These are phyloP conservation scores for Terana coerulea DNA, from an alignment of 768 basidiomycete species.

Conservation along the genomic window DNA sequence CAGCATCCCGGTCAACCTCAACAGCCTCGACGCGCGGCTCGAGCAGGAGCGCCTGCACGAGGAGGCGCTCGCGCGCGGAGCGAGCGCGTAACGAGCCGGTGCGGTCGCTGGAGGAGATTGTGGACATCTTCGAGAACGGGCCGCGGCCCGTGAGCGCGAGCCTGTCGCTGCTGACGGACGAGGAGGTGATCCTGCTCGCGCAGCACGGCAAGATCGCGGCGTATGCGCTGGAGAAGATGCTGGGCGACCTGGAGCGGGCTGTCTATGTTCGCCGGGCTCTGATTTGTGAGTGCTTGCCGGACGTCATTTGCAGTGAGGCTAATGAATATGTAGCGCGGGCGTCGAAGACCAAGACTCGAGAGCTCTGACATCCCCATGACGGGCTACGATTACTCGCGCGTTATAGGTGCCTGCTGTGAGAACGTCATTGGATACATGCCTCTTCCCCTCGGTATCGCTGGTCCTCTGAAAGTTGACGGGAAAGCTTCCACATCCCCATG, in stretches of 20 bases:
- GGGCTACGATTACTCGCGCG: conserved; percentile 90
- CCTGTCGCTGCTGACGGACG: conserved; percentile 72
- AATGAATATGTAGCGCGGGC: conserved; percentile 62
- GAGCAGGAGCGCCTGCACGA: conserved; percentile 30
- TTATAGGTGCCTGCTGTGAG: conserved; percentile 97
- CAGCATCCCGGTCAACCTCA: conserved; percentile 43
- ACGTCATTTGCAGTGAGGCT: no score
- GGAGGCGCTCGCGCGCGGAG: conserved; percentile 1
- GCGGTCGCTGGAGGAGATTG: conserved; percentile 74
- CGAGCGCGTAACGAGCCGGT: conserved; percentile 10
- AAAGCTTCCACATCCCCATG: conserved; percentile 90
- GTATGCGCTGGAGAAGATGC: conserved; percentile 93
- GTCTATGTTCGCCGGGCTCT: conserved; percentile 83
- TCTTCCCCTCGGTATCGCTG: conserved; percentile 93
- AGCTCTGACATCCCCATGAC: conserved; percentile 74
- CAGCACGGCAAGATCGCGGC: conserved; percentile 91
- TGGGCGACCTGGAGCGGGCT: conserved; percentile 86
- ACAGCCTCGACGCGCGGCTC: conserved; percentile 53
- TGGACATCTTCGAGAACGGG: conserved; percentile 75
- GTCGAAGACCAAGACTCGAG: conserved; percentile 81
- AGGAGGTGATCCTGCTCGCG: conserved; percentile 84
- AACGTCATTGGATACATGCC: conserved; percentile 98
- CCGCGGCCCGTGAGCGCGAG: conserved; percentile 56
- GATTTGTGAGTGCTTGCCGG: conserved; percentile 79
- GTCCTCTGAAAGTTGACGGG: conserved; percentile 91